These are phyloP conservation scores for Avena insularis DNA, from an alignment of 176 grass and related monocot genomes.

Conservation along the genomic window DNA sequence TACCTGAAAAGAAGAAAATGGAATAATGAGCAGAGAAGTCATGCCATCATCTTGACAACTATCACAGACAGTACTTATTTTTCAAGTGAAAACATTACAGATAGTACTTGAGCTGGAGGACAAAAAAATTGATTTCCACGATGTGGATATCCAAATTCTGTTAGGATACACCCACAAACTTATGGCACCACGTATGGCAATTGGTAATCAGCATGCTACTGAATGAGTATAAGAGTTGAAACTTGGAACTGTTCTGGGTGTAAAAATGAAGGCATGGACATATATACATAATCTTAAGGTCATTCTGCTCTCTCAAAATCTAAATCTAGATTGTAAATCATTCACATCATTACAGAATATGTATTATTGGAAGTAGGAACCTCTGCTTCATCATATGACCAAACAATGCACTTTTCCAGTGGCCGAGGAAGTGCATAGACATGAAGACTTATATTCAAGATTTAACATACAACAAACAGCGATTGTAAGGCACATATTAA, in stretches of 20 bases:
- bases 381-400: neutral
- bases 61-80: neutral
- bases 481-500: neutral
- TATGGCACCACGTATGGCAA: neutral
- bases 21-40: slow-evolving; percentile 18
- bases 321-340: neutral
- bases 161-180: neutral
- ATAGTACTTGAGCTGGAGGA: neutral
- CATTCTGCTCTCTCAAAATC: neutral
- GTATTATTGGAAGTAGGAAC: neutral
- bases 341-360: neutral
- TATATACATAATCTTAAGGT: neutral
- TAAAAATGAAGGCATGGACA: neutral
- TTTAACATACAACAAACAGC: neutral
- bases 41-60: slow-evolving; percentile 15
- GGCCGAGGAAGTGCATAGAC: neutral
- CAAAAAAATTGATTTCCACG: neutral
- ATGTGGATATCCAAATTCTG: neutral
- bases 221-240: slow-evolving; percentile 2
- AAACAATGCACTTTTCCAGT: slow-evolving; percentile 3
- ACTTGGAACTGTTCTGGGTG: neutral
- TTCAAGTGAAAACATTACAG: neutral
- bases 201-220: neutral
- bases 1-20: slow-evolving; percentile 50
- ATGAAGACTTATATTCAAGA: neutral